Percentiles rank a stretch among this genome's conserved stretches.
Evolutionary conservation across 2,329 filamentous ascomycete genomes (phyloP).

Genomic region (Plectosphaerella plurivora): DNA sequence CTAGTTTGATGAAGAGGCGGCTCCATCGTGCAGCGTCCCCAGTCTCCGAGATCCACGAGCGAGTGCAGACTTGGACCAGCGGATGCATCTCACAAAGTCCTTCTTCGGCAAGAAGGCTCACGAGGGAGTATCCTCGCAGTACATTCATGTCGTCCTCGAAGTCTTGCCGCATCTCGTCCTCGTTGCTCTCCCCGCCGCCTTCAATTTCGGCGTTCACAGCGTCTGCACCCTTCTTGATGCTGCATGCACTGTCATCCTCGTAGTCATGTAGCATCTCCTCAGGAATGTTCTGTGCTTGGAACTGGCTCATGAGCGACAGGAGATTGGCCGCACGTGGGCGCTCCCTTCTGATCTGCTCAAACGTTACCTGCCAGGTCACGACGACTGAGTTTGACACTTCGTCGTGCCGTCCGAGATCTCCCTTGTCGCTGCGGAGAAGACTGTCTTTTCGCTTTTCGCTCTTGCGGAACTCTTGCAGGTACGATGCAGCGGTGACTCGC

Average conservation of each 20-base stretch:
- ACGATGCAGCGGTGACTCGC: slow-evolving; percentile 18
- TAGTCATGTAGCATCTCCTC: background rate
- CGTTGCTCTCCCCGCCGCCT: background rate
- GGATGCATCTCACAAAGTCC: slow-evolving; percentile 34
- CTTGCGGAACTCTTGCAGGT: slow-evolving; percentile 22
- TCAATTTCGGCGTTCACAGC: background rate
- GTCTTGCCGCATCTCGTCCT: background rate
- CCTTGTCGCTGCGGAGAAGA: slow-evolving; percentile 13
- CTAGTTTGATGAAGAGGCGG: slow-evolving; percentile 6
- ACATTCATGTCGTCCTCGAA: slow-evolving; percentile 22
- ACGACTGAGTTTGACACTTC: slow-evolving; percentile 18
- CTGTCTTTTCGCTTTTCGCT: slow-evolving; percentile 18
- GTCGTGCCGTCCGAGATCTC: slow-evolving; percentile 2
- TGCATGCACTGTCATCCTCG: background rate
- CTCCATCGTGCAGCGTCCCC: slow-evolving; percentile 5
- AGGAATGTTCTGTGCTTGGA: slow-evolving; percentile 36
- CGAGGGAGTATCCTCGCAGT: slow-evolving; percentile 30
- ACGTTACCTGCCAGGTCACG: slow-evolving; percentile 20
- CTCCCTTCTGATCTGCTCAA: slow-evolving; percentile 25
- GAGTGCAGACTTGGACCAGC: slow-evolving; percentile 26
- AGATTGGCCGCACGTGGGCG: slow-evolving; percentile 31
- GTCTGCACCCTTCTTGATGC: background rate
- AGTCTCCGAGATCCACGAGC: slow-evolving; percentile 12
- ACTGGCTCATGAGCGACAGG: slow-evolving; percentile 41
- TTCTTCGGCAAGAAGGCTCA: slow-evolving; percentile 15